Conservation (phyloP, 2,329 filamentous ascomycete genomes). For the Lecanicillium sp. region DNA sequence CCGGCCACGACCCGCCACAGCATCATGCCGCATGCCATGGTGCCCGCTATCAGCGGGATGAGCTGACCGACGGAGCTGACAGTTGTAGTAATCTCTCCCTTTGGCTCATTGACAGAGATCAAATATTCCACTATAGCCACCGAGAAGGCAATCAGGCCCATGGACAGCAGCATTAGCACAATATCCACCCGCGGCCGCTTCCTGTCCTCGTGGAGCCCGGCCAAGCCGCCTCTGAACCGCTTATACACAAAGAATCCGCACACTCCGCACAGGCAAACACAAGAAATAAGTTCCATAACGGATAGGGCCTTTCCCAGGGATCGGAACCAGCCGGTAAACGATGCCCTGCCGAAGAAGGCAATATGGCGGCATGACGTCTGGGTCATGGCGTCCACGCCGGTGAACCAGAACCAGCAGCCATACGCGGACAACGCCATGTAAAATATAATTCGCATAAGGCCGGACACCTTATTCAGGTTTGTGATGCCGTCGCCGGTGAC, state of each 20-base stretch:
- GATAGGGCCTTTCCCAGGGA: constrained; percentile 11
- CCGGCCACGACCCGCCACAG: constrained; percentile 14
- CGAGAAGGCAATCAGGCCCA: constrained; percentile 13
- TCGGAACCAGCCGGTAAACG: constrained; percentile 14
- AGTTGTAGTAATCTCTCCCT: constrained; percentile 7
- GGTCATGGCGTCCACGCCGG: constrained; percentile 13
- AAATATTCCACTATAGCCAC: constrained; percentile 14
- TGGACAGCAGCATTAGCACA: constrained; percentile 12
- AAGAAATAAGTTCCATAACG: constrained; percentile 11
- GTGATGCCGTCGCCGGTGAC: constrained; percentile 17
- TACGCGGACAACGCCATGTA: constrained; percentile 15
- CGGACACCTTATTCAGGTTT: constrained; percentile 13
- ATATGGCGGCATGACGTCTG: constrained; percentile 7
- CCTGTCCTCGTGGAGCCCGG: neutral
- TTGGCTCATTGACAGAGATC: constrained; percentile 11
- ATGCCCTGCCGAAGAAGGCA: constrained; percentile 13
- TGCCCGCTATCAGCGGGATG: constrained; percentile 16
- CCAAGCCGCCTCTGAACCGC: constrained; percentile 10
- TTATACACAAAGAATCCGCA: constrained; percentile 5
- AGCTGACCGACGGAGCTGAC: constrained; percentile 15
- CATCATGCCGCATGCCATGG: constrained; percentile 10
- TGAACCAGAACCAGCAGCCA: constrained; percentile 18
- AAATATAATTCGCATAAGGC: constrained; percentile 15
- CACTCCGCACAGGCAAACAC: constrained; percentile 4
- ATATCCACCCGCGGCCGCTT: constrained; percentile 14